phyloP scores from a whole-genome alignment of 2,329 filamentous ascomycete species.

The Chaetomium olivaceum region DNA sequence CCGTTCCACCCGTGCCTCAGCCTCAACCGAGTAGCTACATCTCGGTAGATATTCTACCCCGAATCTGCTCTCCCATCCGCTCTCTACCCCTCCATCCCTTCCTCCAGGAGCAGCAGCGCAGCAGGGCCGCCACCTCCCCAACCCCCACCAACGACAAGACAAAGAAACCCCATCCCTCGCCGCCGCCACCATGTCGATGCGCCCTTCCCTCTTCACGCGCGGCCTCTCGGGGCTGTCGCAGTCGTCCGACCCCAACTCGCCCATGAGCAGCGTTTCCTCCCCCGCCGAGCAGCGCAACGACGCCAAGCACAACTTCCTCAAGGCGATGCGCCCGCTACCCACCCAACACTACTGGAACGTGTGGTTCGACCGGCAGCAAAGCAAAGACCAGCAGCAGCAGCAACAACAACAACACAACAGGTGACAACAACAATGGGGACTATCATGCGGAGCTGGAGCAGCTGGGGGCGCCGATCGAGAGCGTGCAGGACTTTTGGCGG shows the following conservation, averaged over 20 bases:
- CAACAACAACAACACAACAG: not conserved
- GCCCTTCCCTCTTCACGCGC: constrained; percentile 61
- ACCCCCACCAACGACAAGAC: not conserved
- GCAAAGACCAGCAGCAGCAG: constrained; percentile 43
- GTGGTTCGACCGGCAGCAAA: constrained; percentile 62
- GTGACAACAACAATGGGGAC: constrained; percentile 38
- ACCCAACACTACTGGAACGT: constrained; percentile 81
- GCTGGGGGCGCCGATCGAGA: constrained; percentile 68
- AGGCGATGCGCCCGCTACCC: constrained; percentile 69
- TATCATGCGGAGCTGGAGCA: constrained; percentile 61
- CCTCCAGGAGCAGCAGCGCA: not conserved
- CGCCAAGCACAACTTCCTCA: constrained; percentile 80
- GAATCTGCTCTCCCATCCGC: not conserved
- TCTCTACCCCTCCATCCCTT: not conserved
- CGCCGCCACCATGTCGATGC: constrained; percentile 52
- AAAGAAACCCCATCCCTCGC: not conserved
- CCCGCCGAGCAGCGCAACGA: constrained; percentile 73
- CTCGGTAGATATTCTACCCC: constrained; percentile 7
- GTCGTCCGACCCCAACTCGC: constrained; percentile 59
- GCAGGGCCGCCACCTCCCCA: not conserved
- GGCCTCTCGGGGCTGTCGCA: constrained; percentile 64
- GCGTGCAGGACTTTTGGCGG: constrained; percentile 81
- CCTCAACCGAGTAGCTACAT: constrained; percentile 1
- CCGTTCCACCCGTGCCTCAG: not conserved
- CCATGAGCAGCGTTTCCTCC: constrained; percentile 55